Percentiles rank a stretch among this genome's conserved stretches.
These are phyloP conservation scores for Sclerotiophoma versabilis DNA, from an alignment of 2,329 filamentous ascomycete genomes.

Conservation along the genomic window DNA sequence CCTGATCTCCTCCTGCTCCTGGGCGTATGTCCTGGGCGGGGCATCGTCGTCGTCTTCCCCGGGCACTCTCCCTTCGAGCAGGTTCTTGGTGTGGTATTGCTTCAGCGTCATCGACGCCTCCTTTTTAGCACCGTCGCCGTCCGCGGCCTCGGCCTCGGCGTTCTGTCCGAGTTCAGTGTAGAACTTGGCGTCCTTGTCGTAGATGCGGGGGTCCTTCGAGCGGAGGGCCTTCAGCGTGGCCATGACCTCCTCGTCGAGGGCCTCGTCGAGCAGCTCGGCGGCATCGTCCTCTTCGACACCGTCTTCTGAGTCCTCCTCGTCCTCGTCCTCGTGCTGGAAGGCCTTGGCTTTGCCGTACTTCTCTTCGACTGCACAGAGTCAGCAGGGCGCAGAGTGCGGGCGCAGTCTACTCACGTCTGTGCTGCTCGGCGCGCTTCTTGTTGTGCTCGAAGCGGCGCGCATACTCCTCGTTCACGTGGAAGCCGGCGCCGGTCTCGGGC, in stretches of 20 bases:
- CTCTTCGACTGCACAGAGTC: conserved; percentile 73
- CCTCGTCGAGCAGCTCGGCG: conserved; percentile 83
- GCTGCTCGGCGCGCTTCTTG: conserved; percentile 90
- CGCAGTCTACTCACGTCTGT: conserved; percentile 62
- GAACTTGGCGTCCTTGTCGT: conserved; percentile 81
- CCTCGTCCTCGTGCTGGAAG: conserved; percentile 50
- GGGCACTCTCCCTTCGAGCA: conserved; percentile 75
- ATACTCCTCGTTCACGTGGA: conserved; percentile 91
- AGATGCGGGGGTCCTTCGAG: conserved; percentile 89
- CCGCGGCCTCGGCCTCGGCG: conserved; percentile 27
- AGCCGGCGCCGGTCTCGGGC: conserved; percentile 32
- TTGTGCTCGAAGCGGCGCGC: conserved; percentile 93
- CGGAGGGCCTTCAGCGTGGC: conserved; percentile 87
- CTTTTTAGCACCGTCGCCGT: conserved; percentile 61
- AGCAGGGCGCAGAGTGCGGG: conserved; percentile 14
- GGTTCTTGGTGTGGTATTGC: conserved; percentile 91
- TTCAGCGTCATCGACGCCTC: conserved; percentile 85
- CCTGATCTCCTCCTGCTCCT: conserved; percentile 88
- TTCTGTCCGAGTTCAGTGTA: conserved; percentile 71
- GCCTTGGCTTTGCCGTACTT: conserved; percentile 71
- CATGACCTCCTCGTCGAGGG: conserved; percentile 84
- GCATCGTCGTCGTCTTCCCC: conserved; percentile 63
- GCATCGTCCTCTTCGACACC: conserved; percentile 90
- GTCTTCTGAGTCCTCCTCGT: conserved; percentile 58
- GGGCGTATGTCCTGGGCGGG: conserved; percentile 74